Evolutionary conservation across 306 rosid genomes (phyloP).

Genomic region (Citrullus mucosospermus): DNA sequence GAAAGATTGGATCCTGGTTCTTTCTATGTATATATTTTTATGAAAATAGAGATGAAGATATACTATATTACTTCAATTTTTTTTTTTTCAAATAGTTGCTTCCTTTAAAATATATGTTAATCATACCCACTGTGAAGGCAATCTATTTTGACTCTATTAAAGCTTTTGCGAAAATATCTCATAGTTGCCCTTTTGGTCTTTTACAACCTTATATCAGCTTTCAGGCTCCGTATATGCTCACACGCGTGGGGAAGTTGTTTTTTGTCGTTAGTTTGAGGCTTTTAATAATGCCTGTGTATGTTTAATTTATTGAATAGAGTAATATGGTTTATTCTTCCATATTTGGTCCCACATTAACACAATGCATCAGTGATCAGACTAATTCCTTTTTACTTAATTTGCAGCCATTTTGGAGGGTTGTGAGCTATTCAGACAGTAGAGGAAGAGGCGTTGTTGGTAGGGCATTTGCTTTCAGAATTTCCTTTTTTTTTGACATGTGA

Average conservation of each 20-base stretch:
- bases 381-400: constrained; percentile 12
- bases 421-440: constrained; percentile 40
- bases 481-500: background rate
- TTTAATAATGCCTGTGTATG: background rate
- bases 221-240: background rate
- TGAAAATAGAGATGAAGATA: background rate
- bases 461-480: constrained; percentile 20
- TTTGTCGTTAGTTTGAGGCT: background rate
- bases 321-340: background rate
- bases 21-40: background rate
- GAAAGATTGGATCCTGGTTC: background rate
- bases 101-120: background rate
- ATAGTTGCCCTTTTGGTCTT: background rate
- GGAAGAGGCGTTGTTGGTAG: constrained; percentile 93
- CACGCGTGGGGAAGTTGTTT: background rate
- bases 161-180: background rate
- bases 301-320: background rate
- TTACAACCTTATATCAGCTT: background rate
- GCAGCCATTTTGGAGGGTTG: constrained; percentile 94
- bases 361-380: background rate
- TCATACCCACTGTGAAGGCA: background rate
- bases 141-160: background rate
- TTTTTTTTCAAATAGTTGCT: background rate
- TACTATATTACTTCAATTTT: no score
- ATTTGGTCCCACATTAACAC: background rate